phyloP scores from a whole-genome alignment of 306 rosid genomes.

The Alnus rubra region DNA sequence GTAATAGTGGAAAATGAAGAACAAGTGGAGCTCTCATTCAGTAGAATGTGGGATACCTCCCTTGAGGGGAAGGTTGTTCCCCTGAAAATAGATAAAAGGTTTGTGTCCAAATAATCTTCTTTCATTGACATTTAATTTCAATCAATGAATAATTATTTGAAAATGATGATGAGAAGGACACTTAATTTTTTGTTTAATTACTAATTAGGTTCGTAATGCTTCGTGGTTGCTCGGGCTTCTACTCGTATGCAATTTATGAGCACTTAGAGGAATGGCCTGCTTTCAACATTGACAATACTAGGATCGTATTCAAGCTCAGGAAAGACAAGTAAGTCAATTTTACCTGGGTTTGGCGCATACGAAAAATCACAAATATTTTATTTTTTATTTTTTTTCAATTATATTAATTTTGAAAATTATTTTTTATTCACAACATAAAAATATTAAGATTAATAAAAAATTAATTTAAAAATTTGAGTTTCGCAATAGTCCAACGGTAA shows the following conservation, averaged over 20 bases:
- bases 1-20: constrained; percentile 85
- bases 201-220: constrained; percentile 68
- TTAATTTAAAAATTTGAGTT: no score
- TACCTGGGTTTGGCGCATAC: no score
- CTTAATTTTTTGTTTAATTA: no score
- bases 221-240: constrained; percentile 82
- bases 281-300: constrained; percentile 68
- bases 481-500: no score
- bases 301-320: constrained; percentile 78
- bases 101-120: constrained; percentile 5
- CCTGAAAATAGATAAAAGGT: constrained; percentile 92
- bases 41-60: constrained; percentile 80
- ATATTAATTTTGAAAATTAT: no score
- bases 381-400: no score
- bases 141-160: neutral
- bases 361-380: no score
- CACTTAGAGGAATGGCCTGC: constrained; percentile 79
- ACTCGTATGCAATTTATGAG: constrained; percentile 79
- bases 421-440: no score
- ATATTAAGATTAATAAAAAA: no score
- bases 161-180: neutral
- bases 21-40: constrained; percentile 79
- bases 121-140: neutral
- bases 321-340: constrained; percentile 61
- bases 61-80: constrained; percentile 81